These are phyloP conservation scores for Dovyalis caffra DNA, from an alignment of 345 rosid genomes.

Conservation along the genomic window DNA sequence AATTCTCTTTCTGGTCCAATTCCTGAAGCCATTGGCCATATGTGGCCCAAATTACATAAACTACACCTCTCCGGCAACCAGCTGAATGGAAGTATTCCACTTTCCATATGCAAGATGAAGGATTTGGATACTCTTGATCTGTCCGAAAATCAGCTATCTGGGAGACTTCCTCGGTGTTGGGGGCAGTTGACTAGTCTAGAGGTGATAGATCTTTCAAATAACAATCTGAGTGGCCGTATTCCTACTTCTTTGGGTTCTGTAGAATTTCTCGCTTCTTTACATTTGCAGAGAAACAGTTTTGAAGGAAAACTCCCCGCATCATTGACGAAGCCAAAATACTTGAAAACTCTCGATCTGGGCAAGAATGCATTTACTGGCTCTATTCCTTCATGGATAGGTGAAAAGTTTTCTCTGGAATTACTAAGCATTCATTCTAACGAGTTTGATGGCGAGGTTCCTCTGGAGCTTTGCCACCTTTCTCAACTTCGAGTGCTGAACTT, in stretches of 20 bases:
- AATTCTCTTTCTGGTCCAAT: not conserved
- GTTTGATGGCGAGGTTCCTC: not conserved
- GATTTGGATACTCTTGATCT: not conserved
- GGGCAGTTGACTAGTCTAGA: not conserved
- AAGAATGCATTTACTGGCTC: conserved; percentile 1
- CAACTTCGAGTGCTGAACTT: not conserved
- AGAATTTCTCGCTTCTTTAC: not conserved
- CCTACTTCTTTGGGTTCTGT: not conserved
- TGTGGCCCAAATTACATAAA: not conserved
- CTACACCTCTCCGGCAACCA: not conserved
- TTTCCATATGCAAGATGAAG: conserved; percentile 5
- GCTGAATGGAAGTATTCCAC: not conserved
- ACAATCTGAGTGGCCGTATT: not conserved
- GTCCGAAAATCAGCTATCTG: not conserved
- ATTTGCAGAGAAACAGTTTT: conserved; percentile 1
- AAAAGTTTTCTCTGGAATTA: not conserved
- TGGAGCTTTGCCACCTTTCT: not conserved
- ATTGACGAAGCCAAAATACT: not conserved
- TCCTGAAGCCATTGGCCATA: not conserved
- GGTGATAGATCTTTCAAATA: not conserved
- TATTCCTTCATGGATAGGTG: conserved; percentile 9
- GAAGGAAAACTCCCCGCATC: not conserved
- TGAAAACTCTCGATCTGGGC: not conserved
- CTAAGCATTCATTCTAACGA: not conserved
- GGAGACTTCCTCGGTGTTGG: not conserved